These are phyloP conservation scores for Candida hispaniensis DNA, from an alignment of 805 yeast species.

Conservation along the genomic window DNA sequence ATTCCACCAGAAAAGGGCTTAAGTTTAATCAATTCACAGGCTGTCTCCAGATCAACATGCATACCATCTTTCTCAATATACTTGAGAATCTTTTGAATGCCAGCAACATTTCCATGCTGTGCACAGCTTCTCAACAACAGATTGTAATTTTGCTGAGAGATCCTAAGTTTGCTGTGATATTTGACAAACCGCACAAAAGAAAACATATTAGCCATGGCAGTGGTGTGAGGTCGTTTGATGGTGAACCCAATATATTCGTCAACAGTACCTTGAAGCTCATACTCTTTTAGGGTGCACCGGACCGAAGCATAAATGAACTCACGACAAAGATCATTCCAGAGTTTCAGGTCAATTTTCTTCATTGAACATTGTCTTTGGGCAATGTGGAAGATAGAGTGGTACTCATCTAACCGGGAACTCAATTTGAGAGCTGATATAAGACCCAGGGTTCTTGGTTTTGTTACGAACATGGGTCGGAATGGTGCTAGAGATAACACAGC, in stretches of 20 bases:
- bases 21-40: too few relatives aligned
- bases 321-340: not conserved
- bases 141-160: constrained; percentile 1
- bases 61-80: too few relatives aligned
- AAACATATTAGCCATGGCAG: constrained; percentile 13
- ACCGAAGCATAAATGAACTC: constrained; percentile 1
- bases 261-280: not conserved
- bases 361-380: too few relatives aligned
- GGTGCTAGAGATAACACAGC: constrained; percentile 1
- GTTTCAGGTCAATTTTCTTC: not conserved
- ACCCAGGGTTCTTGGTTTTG: not conserved
- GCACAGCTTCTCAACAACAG: constrained; percentile 2
- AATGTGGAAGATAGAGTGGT: constrained; percentile 6
- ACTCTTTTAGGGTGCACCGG: constrained; percentile 13
- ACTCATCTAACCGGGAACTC: constrained; percentile 12
- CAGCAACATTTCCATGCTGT: constrained; percentile 4
- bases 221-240: constrained; percentile 3
- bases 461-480: constrained; percentile 1
- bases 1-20: too few relatives aligned
- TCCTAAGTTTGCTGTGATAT: too few relatives aligned
- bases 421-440: not conserved
- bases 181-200: not conserved
- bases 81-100: too few relatives aligned
- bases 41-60: too few relatives aligned
- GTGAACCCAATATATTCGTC: constrained; percentile 3